Evolutionary conservation across 495 filamentous ascomycete species (phyloP).

Genomic region (Lophiostoma macrostomum): DNA sequence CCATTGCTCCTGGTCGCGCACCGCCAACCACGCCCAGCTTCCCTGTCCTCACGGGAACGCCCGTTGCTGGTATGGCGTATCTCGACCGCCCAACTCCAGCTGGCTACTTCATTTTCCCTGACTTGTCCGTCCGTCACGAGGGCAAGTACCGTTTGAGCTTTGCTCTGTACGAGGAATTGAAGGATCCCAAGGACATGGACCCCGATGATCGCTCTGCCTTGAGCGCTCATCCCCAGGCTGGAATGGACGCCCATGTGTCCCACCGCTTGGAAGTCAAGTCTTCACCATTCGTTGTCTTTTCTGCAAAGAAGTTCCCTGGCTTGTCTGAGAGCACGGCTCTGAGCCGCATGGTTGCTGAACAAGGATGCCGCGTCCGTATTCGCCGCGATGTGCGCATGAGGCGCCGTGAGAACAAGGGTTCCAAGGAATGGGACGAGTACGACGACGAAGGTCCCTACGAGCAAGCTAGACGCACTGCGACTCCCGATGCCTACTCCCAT

Average conservation of each 20-base stretch:
- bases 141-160: constrained; percentile 86
- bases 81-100: constrained; percentile 86
- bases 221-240: constrained; percentile 29
- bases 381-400: constrained; percentile 97
- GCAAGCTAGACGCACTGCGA: constrained; percentile 54
- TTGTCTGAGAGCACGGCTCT: constrained; percentile 84
- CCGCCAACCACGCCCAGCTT: constrained; percentile 62
- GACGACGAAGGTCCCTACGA: constrained; percentile 61
- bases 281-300: constrained; percentile 81
- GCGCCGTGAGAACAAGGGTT: constrained; percentile 69
- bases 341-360: constrained; percentile 89
- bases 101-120: constrained; percentile 97
- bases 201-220: constrained; percentile 43
- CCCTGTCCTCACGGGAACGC: constrained; percentile 89
- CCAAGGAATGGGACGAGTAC: constrained; percentile 57
- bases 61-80: constrained; percentile 95
- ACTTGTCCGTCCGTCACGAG: constrained; percentile 94
- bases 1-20: constrained; percentile 78
- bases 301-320: constrained; percentile 98
- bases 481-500: constrained; percentile 59
- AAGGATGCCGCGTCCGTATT: constrained; percentile 95
- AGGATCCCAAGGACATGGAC: constrained; percentile 67
- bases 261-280: constrained; percentile 92
- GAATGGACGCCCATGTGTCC: constrained; percentile 45
- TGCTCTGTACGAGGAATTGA: constrained; percentile 89